A percentile compares a stretch with the other conserved stretches of the same genome.
phyloP scores from a whole-genome alignment of 139 green algal genomes.

The Chlamydomonas schloesseri region DNA sequence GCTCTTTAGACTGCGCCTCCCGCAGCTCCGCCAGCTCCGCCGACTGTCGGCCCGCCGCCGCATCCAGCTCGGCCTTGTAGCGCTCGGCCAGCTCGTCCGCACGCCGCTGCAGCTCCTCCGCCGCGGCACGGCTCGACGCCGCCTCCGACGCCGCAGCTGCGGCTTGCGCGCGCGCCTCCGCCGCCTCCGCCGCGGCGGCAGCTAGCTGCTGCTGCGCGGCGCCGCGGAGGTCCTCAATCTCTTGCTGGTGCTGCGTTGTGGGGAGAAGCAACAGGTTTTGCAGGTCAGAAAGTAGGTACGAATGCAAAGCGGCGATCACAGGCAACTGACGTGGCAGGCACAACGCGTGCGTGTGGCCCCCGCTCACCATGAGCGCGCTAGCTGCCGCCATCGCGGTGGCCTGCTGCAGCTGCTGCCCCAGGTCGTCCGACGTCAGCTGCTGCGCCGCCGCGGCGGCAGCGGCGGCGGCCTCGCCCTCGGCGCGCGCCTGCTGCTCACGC shows the following conservation, averaged over 20 bases:
- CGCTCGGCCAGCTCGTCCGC: background rate
- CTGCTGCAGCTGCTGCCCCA: no score
- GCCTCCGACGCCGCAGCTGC: background rate
- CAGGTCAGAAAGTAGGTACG: no score
- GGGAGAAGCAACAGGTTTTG: no score
- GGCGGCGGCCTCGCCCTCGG: no score
- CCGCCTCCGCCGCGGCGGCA: background rate
- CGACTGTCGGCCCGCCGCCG: background rate
- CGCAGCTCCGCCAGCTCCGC: constrained; percentile 1
- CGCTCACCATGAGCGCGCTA: no score
- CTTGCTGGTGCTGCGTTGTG: background rate
- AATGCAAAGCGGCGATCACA: no score
- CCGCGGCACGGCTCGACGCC: background rate
- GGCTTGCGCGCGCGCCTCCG: background rate
- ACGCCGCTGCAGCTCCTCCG: background rate
- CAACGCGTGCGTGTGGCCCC: no score
- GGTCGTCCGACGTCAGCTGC: no score
- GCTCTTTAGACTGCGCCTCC: background rate
- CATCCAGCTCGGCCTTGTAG: background rate
- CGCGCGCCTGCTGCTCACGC: background rate
- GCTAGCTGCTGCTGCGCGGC: background rate
- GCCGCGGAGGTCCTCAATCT: background rate
- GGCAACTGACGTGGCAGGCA: no score
- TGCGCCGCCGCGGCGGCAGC: no score
- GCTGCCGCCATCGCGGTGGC: no score